A percentile compares a stretch with the other conserved stretches of the same genome.
These are phyloP conservation scores for Candida easanensis DNA, from an alignment of 805 yeast genomes.

Conservation along the genomic window DNA sequence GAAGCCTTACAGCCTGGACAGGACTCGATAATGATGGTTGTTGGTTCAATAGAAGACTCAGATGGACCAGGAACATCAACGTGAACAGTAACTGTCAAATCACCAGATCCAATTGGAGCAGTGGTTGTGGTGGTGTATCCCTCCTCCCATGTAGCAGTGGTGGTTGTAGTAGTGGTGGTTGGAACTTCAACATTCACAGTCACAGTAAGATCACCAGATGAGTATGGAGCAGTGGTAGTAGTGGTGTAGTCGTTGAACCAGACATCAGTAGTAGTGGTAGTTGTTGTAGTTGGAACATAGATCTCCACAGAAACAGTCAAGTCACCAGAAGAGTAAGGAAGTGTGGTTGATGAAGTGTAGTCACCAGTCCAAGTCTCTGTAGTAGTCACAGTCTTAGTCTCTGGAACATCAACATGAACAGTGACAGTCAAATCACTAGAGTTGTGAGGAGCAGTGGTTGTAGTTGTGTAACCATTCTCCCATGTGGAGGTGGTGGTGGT, in stretches of 20 bases:
- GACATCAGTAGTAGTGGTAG: background rate
- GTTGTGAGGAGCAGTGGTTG: conserved; percentile 10
- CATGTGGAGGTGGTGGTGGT: conserved; percentile 4
- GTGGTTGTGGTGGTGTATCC: conserved; percentile 2
- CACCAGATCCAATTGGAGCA: conserved; percentile 9
- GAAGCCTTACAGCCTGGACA: conserved; percentile 1
- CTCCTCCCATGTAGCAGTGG: background rate
- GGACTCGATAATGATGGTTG: background rate
- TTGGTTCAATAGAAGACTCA: background rate
- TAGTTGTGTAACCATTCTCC: conserved; percentile 5
- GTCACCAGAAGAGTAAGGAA: too few relatives aligned
- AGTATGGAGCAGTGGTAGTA: too few relatives aligned
- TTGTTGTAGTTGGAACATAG: conserved; percentile 4
- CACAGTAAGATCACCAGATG: too few relatives aligned
- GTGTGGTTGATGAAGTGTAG: too few relatives aligned
- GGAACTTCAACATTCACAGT: background rate
- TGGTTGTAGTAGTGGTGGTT: background rate
- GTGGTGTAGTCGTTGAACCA: too few relatives aligned
- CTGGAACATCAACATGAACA: conserved; percentile 11
- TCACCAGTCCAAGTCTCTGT: too few relatives aligned
- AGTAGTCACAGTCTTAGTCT: background rate
- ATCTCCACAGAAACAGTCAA: conserved; percentile 9
- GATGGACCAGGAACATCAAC: conserved; percentile 12
- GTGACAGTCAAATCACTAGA: conserved; percentile 11
- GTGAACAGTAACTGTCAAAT: conserved; percentile 11